Conservation (phyloP, 306 rosid genomes). For the Prinsepia uniflora region DNA sequence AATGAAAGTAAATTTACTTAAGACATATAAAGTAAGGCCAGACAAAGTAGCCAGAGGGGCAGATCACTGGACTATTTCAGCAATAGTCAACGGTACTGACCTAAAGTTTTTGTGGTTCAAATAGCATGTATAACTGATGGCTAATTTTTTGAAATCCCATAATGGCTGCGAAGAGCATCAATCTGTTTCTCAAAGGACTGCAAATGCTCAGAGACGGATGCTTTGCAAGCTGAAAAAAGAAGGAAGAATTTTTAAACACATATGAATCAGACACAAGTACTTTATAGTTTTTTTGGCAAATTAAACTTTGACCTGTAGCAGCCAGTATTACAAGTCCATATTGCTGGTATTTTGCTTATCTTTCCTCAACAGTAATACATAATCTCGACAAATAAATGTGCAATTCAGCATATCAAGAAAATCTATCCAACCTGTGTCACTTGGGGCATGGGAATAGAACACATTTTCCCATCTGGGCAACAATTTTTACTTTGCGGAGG, state of each 20-base stretch:
- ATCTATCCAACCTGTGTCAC: not conserved
- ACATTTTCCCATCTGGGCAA: not conserved
- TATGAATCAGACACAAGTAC: not conserved
- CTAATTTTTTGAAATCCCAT: slow-evolving; percentile 55
- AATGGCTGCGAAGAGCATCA: slow-evolving; percentile 50
- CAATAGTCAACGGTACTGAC: slow-evolving; percentile 22
- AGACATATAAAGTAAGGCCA: too few species aligned
- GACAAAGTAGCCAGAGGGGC: too few species aligned
- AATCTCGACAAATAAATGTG: not conserved
- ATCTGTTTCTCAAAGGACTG: slow-evolving; percentile 69
- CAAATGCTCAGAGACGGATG: slow-evolving; percentile 22
- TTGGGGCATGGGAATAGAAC: not conserved
- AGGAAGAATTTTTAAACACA: not conserved
- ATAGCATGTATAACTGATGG: slow-evolving; percentile 15
- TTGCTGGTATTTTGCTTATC: not conserved
- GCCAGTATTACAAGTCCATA: too few species aligned
- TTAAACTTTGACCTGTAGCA: too few species aligned
- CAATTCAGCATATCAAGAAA: not conserved
- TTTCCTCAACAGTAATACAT: not conserved
- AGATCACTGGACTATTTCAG: too few species aligned
- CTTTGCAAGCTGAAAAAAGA: slow-evolving; percentile 56
- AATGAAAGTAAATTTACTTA: too few species aligned
- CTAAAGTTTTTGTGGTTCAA: slow-evolving; percentile 13
- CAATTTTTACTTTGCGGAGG: not conserved
- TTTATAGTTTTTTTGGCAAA: too few species aligned